Percentiles rank a stretch among this genome's conserved stretches.
Evolutionary conservation across 768 basidiomycete genomes (phyloP).

Genomic region (Mycena metata): DNA sequence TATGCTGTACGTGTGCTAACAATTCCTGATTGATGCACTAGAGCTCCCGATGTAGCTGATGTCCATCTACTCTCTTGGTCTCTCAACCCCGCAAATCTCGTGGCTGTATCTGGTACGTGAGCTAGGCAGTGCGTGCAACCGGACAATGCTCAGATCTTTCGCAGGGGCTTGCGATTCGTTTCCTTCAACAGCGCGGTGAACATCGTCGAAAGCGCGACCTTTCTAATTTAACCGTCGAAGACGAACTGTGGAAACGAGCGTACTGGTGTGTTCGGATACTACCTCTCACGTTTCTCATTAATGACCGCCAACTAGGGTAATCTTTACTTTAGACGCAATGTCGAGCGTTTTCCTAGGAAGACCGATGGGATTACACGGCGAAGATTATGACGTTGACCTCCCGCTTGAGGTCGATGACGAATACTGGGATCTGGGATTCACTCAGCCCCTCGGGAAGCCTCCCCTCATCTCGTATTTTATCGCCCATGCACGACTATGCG

Average conservation of each 20-base stretch:
- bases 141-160: neutral
- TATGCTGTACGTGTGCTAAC: slow-evolving; percentile 15
- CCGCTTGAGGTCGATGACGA: slow-evolving; percentile 71
- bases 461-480: slow-evolving; percentile 67
- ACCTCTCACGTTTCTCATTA: neutral
- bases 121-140: neutral
- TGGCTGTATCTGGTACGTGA: slow-evolving; percentile 64
- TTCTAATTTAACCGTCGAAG: slow-evolving; percentile 52
- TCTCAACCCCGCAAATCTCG: slow-evolving; percentile 62
- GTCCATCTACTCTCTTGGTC: slow-evolving; percentile 54
- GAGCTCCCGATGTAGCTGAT: slow-evolving; percentile 36
- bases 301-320: slow-evolving; percentile 39
- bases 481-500: slow-evolving; percentile 65
- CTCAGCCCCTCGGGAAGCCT: slow-evolving; percentile 75
- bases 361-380: slow-evolving; percentile 75
- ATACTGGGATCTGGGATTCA: slow-evolving; percentile 67
- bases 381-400: slow-evolving; percentile 78
- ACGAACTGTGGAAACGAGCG: slow-evolving; percentile 76
- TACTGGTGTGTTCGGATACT: slow-evolving; percentile 61
- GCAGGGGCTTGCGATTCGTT: slow-evolving; percentile 66
- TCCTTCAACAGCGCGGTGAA: slow-evolving; percentile 72
- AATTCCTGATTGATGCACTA: too few relatives aligned
- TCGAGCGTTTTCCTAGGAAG: slow-evolving; percentile 69
- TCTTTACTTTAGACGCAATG: slow-evolving; percentile 49
- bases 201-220: slow-evolving; percentile 62